Evolutionary conservation across 495 filamentous ascomycete genomes (phyloP), one percentile per base, ranked within the genome.

Genomic region (Penicillium robsamsonii): DNA sequence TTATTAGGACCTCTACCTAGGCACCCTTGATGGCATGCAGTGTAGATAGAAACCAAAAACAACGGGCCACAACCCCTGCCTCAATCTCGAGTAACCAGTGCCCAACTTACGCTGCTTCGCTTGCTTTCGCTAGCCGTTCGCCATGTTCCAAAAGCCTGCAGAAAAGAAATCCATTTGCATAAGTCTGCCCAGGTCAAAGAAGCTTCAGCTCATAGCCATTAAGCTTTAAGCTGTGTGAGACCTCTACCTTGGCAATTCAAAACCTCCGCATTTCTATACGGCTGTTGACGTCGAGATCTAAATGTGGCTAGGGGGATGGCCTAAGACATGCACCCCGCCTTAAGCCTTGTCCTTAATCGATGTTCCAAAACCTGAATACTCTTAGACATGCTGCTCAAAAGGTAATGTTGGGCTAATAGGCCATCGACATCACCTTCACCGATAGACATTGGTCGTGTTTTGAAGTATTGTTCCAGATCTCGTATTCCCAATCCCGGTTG

Each of bases 401-500:
- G 46, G 50, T n/a, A 37, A 20, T 10, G 27, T 40, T 51, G 56
- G 37, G 49, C 49, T 54, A 48, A 46, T 40, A 57, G 47, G 47
- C 30, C 43, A 53, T 56, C 46, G 33, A 41, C 37, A 30, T 46
- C 43, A 50, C 43, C 44, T 33, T 44, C 24, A 2, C 37, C 49
- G 30, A 56, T 24, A 38, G 40, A 29, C 35, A 60, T 60, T 60
- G 60, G 47, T 59, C 49, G 44, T 63, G 49, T 60, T 49, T 59
- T 49, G 38, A 49, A 33, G 31, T 35, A 38, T 17, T 63, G 64
- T 63, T 61, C 48, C 62, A 67, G 58, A 66, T 49, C 70, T 73
- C 70, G 70, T 73, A 71, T 73, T 67, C 62, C 54, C 50, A 29
- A 29, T 30, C 53, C 25, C 25, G 47, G 52, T 53, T 51, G 51